phyloP scores from a whole-genome alignment of 73 alveolate genomes.

The Symbiodinium pilosum region DNA sequence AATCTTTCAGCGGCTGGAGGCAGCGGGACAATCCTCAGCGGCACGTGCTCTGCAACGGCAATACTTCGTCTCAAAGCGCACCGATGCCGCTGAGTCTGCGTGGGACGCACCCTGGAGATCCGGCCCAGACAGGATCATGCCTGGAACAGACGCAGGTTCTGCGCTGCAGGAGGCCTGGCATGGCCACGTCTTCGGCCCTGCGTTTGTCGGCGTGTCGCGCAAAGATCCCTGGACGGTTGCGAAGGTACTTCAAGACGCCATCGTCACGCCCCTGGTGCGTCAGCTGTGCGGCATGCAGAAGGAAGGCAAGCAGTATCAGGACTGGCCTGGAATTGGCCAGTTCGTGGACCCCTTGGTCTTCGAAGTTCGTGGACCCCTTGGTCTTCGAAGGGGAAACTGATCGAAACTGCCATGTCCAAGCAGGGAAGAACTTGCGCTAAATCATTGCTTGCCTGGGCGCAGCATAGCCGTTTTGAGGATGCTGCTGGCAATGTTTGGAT shows the following conservation, averaged over 20 bases:
- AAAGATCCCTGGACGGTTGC: not conserved
- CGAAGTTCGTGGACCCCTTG: not conserved
- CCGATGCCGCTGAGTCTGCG: not conserved
- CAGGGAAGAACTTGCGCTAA: constrained; percentile 1
- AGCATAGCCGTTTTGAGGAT: not conserved
- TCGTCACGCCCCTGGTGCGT: not conserved
- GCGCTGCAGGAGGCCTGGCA: constrained; percentile 30
- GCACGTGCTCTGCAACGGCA: constrained; percentile 6
- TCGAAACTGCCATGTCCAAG: not conserved
- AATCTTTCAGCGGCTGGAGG: not conserved
- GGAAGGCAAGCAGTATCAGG: not conserved
- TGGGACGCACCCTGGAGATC: constrained; percentile 79
- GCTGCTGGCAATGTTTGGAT: constrained; percentile 13
- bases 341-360: constrained; percentile 3
- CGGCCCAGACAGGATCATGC: constrained; percentile 52
- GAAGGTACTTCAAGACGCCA: not conserved
- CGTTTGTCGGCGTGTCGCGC: not conserved
- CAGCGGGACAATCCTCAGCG: not conserved
- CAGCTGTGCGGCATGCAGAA: not conserved
- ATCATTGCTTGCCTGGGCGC: not conserved
- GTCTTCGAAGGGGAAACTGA: not conserved
- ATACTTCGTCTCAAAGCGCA: not conserved
- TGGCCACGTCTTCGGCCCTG: not conserved
- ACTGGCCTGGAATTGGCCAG: constrained; percentile 28
- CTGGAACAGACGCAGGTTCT: constrained; percentile 39